Evolutionary conservation across 192 early-diverging fungal genomes (phyloP).

Genomic region (Backusella psychrophila): DNA sequence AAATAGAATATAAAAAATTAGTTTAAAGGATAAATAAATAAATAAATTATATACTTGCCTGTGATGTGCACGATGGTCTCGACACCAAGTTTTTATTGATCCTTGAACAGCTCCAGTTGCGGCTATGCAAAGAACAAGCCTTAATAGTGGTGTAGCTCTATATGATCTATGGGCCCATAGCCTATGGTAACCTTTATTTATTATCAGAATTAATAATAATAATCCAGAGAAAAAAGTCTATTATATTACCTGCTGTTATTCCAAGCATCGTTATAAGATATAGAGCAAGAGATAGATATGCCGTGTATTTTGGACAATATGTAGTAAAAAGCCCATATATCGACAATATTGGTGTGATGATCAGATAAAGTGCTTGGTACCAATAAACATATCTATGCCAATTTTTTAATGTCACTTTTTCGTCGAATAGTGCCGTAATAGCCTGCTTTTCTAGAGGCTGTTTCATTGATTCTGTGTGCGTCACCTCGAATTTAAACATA

Average conservation of each 20-base stretch:
- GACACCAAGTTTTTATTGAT: constrained; percentile 81
- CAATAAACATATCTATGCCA: constrained; percentile 64
- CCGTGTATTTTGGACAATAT: constrained; percentile 62
- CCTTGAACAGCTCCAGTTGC: constrained; percentile 76
- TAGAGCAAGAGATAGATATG: constrained; percentile 61
- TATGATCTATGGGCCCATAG: constrained; percentile 81
- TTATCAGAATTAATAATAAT: neutral
- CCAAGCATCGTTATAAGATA: constrained; percentile 82
- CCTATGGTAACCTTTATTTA: constrained; percentile 69
- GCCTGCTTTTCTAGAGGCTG: neutral
- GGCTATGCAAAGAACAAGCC: constrained; percentile 57
- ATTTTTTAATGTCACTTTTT: constrained; percentile 45
- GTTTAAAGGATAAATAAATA: neutral
- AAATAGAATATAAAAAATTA: neutral
- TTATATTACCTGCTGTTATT: constrained; percentile 56
- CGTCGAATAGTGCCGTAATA: constrained; percentile 26
- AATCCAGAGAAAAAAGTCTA: neutral
- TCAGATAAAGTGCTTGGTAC: constrained; percentile 60
- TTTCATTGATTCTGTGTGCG: neutral
- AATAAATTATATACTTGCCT: constrained; percentile 43
- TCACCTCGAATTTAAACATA: neutral
- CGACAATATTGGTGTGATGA: constrained; percentile 71
- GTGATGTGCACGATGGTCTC: constrained; percentile 85
- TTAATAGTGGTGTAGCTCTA: constrained; percentile 59
- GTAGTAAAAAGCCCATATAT: constrained; percentile 77